Evolutionary conservation across 768 basidiomycete genomes (phyloP), one percentile per base, ranked within the genome.

Genomic region (Xanthoconium purpureum): DNA sequence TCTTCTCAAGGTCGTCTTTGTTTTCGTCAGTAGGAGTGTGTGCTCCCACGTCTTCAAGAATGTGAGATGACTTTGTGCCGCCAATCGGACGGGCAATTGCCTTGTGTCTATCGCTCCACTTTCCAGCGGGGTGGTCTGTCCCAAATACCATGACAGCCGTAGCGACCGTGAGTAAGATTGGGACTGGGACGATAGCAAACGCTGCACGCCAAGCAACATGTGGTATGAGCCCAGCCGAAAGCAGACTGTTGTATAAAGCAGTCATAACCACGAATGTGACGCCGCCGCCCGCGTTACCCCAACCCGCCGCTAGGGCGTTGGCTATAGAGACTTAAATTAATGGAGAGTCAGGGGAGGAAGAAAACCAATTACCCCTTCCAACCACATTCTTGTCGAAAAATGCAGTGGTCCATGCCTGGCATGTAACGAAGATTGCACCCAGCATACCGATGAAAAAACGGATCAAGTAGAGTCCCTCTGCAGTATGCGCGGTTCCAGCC

Each of bases 381-480:
- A 79, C 78, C 35, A 75, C 64, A 45, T 68, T 67, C 44, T 78
- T 83, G 65, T 84, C 82, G 65, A 81, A 86, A 68, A 85, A 84
- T 4, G 70, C 71, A 0, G 84, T 82, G 10, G 83, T 83, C 81
- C 84, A 84, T 4, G 79, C 78, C 52, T 84, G 79, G 57, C 82
- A 84, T 5, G 84, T 77, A 1, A 86, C 82, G 55, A 87, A 85
- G 1, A 82, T 81, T 0, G 71, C 84, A 8, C 84, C 84, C 3
- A 84, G 73, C 44, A 85, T 80, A 12, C 83, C 82, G 47, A 84
- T 82, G 64, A 85, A 83, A 64, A 84, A 84, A 0, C 84, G 76
- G 35, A 82, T 40, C 3, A 67, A 61, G 52, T 79, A 78, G 0
- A 84, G 72, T 0, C 77, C 73, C 2, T 50, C 24, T 1, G 75